A percentile compares a stretch with the other conserved stretches of the same genome.
Evolutionary conservation across 495 filamentous ascomycete genomes (phyloP).

Genomic region (Neurospora cerealis): DNA sequence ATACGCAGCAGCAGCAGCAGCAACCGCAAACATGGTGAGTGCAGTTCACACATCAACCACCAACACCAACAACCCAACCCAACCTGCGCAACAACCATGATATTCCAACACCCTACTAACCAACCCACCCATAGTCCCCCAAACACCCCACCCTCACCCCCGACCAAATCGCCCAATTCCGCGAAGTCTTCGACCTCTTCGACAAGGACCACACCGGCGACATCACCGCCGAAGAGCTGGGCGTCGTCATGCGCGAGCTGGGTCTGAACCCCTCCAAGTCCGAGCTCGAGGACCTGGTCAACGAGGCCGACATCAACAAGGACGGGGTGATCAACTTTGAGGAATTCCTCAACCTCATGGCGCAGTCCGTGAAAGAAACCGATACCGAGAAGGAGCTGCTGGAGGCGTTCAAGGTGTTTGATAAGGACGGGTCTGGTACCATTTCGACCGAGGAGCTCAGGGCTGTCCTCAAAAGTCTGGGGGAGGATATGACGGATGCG

Average conservation of each 20-base stretch:
- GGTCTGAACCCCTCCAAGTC: conserved; percentile 33
- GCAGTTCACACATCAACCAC: background rate
- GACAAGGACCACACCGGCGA: conserved; percentile 82
- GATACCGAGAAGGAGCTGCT: conserved; percentile 37
- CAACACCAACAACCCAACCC: background rate
- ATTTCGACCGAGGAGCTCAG: conserved; percentile 37
- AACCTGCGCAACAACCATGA: background rate
- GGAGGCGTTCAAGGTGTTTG: conserved; percentile 39
- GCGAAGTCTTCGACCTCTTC: conserved; percentile 87
- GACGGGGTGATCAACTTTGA: conserved; percentile 38
- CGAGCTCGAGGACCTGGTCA: conserved; percentile 37
- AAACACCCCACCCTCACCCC: background rate
- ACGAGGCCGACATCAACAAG: conserved; percentile 36
- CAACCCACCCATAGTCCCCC: background rate
- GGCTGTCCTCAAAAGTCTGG: conserved; percentile 35
- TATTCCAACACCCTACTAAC: background rate
- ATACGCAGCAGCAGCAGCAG: background rate
- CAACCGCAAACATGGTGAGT: background rate
- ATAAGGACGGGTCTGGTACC: conserved; percentile 38
- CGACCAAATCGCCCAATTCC: conserved; percentile 77
- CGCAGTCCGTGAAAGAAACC: conserved; percentile 24
- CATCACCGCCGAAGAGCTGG: conserved; percentile 33
- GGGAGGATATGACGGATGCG: conserved; percentile 35
- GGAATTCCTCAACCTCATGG: conserved; percentile 41
- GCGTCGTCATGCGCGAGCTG: conserved; percentile 35